Base-by-base conservation (phyloP, 768 basidiomycete genomes). In the Wakefieldia striispora region DNA sequence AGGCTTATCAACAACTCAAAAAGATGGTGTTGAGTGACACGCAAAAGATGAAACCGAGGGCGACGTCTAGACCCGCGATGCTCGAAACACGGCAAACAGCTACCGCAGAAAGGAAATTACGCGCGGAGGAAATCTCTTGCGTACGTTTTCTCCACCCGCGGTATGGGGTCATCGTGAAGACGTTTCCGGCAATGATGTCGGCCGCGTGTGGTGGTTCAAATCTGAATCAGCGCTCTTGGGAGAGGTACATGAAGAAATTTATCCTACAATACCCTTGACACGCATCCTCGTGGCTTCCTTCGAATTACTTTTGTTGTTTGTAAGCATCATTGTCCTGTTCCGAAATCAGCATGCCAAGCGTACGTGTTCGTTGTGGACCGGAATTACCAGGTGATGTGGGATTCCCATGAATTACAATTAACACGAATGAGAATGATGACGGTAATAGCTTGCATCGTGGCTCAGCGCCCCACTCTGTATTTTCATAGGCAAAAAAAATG, bases 141-240 rank as follows among this genome's bases (percentile, higher is more conserved):
- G n/a, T n/a, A n/a, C n/a, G n/a, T n/a, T n/a, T n/a, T n/a, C n/a
- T n/a, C n/a, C n/a, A n/a, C n/a, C n/a, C n/a, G n/a, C n/a, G n/a
- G n/a, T n/a, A n/a, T n/a, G n/a, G n/a, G n/a, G n/a, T n/a, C 11
- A 71, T 79, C 23, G 50, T 82, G 64, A 54, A 55, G 14, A 34
- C 58, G 19, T 35, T 75, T 19, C 52, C 63, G 19, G n/a, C 40
- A 14, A 49, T 58, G 40, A 55, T 83, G 42, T 60, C 64, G 55
- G 35, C 64, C 3, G 60, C 56, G 6, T 87, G 86, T 54, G 82
- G 81, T 13, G 78, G 71, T 14, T 56, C 45, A 13, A 71, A 69
- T 6, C 64, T 81, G 37, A 66, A 73, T 36, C 46, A 68, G 1
- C 89, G 87, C 60, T 78, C 73, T 53, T 88, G 85, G 86, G 80